phyloP scores from a whole-genome alignment of 148 eudicot genomes.

The Diospyros lotus region DNA sequence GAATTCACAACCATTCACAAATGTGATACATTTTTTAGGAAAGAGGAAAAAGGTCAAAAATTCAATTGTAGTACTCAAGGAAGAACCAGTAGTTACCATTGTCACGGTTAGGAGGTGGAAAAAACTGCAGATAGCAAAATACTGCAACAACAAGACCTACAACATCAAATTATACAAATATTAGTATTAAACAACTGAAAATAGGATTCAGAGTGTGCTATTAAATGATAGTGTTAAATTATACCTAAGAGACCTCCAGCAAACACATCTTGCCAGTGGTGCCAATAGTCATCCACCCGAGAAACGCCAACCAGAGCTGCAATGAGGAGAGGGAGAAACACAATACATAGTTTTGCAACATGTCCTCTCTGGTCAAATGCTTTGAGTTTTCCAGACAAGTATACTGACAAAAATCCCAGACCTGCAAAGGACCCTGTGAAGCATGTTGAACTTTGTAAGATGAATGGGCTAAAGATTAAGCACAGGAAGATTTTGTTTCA shows the following conservation, averaged over 20 bases:
- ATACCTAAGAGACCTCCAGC: slow-evolving; percentile 74
- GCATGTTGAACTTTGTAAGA: slow-evolving; percentile 8
- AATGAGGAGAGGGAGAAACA: slow-evolving; percentile 54
- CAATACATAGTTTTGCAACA: slow-evolving; percentile 69
- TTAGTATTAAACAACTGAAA: not conserved
- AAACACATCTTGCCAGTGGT: slow-evolving; percentile 91
- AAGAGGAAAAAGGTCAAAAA: not conserved
- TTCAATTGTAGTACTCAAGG: not conserved
- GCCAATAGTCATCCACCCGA: slow-evolving; percentile 95
- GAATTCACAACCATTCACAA: too few species aligned
- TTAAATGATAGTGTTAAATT: not conserved
- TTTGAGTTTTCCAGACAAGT: slow-evolving; percentile 61
- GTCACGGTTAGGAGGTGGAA: slow-evolving; percentile 61
- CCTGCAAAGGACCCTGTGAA: slow-evolving; percentile 90
- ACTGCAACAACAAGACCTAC: slow-evolving; percentile 57
- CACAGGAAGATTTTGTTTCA: not conserved
- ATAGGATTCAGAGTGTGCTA: not conserved
- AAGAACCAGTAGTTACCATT: slow-evolving; percentile 33
- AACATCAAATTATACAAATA: slow-evolving; percentile 4
- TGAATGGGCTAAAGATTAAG: not conserved
- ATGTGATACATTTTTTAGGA: too few species aligned
- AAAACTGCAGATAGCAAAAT: slow-evolving; percentile 80
- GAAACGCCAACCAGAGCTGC: slow-evolving; percentile 81
- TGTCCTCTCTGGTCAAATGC: slow-evolving; percentile 72
- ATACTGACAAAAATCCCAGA: slow-evolving; percentile 72